Percentiles rank a stretch among this genome's conserved stretches.
phyloP scores from a whole-genome alignment of 192 early-diverging fungal genomes.

The Funneliformis mosseae region DNA sequence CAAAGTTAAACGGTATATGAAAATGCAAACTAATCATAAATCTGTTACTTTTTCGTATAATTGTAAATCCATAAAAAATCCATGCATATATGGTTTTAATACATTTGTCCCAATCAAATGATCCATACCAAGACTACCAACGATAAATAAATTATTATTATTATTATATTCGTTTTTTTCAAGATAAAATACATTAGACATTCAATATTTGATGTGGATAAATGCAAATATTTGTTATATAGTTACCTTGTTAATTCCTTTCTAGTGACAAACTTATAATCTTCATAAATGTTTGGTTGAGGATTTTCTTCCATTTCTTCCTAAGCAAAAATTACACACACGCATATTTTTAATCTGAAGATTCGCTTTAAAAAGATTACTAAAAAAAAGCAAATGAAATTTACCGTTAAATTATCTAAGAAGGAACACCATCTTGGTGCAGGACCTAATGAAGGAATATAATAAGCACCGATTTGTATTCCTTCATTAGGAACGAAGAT shows the following conservation, averaged over 20 bases:
- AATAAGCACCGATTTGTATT: constrained; percentile 89
- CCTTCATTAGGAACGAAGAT: constrained; percentile 92
- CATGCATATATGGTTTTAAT: constrained; percentile 98
- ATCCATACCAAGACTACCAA: constrained; percentile 75
- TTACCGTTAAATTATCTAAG: constrained; percentile 89
- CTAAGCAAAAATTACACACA: not conserved
- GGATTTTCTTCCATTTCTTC: constrained; percentile 92
- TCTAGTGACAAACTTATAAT: constrained; percentile 97
- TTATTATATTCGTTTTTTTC: not conserved
- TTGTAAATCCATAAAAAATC: constrained; percentile 95
- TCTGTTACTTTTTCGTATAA: constrained; percentile 80
- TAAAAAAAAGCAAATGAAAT: not conserved
- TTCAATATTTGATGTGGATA: not conserved
- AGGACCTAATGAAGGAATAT: constrained; percentile 89
- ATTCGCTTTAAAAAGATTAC: not conserved
- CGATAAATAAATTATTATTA: not conserved
- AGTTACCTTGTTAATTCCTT: constrained; percentile 72
- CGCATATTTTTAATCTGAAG: too few relatives aligned
- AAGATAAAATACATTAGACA: too few relatives aligned
- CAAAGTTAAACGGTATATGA: not conserved
- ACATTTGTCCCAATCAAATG: constrained; percentile 91
- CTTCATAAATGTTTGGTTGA: constrained; percentile 85
- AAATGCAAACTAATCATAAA: constrained; percentile 5
- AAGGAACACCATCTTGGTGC: constrained; percentile 93
- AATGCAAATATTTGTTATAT: not conserved